Conservation (phyloP, 768 basidiomycete species). For the Mycena rosella region DNA sequence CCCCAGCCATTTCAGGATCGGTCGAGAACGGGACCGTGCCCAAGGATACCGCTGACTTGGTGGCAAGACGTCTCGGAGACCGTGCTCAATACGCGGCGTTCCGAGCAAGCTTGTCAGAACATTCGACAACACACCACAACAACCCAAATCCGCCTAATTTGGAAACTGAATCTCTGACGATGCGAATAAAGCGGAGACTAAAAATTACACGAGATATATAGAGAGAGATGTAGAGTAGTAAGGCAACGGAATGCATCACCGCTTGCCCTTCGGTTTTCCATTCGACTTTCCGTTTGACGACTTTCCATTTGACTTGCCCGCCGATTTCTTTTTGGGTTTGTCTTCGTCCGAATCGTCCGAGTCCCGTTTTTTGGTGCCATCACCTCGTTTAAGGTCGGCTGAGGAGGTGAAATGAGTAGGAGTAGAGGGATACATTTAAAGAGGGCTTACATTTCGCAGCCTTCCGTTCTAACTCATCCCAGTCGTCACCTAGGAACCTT, state of each 20-base stretch:
- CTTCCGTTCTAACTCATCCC: conserved; percentile 95
- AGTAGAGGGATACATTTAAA: neutral
- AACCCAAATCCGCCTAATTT: neutral
- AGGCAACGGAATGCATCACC: conserved; percentile 20
- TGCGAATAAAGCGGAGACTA: neutral
- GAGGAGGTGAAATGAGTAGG: conserved; percentile 3
- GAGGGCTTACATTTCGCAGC: conserved; percentile 80
- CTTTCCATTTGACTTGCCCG: conserved; percentile 56
- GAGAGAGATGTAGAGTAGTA: conserved; percentile 15
- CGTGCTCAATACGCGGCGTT: no score
- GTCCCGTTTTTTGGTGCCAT: conserved; percentile 25
- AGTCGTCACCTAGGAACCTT: conserved; percentile 79
- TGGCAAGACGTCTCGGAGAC: no score
- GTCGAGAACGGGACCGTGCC: neutral
- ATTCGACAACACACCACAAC: neutral
- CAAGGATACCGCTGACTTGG: no score
- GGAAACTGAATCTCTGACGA: no score
- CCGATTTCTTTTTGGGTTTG: conserved; percentile 37
- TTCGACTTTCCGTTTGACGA: conserved; percentile 58
- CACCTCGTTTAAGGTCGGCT: conserved; percentile 37
- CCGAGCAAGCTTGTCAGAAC: no score
- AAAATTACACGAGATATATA: conserved; percentile 25
- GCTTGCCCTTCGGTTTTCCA: conserved; percentile 50
- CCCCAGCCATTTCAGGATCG: neutral
- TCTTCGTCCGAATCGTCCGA: conserved; percentile 38